These are phyloP conservation scores for Teunomyces panamensis DNA, from an alignment of 805 yeast genomes.

Conservation along the genomic window DNA sequence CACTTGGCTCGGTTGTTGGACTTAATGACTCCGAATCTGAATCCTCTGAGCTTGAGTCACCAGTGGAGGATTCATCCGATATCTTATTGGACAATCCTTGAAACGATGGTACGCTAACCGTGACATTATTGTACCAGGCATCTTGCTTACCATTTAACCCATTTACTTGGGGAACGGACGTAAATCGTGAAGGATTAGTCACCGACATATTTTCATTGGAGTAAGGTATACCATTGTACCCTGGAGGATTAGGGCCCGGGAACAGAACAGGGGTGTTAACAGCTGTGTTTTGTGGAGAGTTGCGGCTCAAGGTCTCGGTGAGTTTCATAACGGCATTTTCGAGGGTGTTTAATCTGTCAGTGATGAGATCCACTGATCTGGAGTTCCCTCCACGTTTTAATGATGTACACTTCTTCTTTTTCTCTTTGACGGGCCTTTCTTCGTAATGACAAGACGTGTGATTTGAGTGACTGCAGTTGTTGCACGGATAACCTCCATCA, in stretches of 20 bases:
- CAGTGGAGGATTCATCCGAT: not conserved
- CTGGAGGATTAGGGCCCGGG: not conserved
- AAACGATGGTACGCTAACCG: not conserved
- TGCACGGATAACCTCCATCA: slow-evolving; percentile 29
- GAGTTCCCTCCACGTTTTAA: not conserved
- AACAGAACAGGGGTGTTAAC: not conserved
- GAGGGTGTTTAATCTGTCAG: not conserved
- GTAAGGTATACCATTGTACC: not conserved
- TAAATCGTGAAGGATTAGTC: not conserved
- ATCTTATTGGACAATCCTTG: not conserved
- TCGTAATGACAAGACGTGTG: slow-evolving; percentile 22
- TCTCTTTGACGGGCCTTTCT: slow-evolving; percentile 13
- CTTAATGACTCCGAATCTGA: not conserved
- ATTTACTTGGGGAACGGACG: not conserved
- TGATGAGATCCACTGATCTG: not conserved
- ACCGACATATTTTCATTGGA: not conserved
- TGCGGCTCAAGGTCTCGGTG: not conserved
- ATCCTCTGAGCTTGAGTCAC: not conserved
- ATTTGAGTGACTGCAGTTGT: slow-evolving; percentile 20
- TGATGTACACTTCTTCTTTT: not conserved
- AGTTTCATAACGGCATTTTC: not conserved
- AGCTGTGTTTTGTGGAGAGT: not conserved
- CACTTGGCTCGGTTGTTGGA: not conserved
- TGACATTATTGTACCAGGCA: not conserved
- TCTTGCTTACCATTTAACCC: not conserved